A percentile compares a stretch with the other conserved stretches of the same genome.
phyloP scores from a whole-genome alignment of 2,329 filamentous ascomycete species.

The Dryadomyces quercus-mongolicae region DNA sequence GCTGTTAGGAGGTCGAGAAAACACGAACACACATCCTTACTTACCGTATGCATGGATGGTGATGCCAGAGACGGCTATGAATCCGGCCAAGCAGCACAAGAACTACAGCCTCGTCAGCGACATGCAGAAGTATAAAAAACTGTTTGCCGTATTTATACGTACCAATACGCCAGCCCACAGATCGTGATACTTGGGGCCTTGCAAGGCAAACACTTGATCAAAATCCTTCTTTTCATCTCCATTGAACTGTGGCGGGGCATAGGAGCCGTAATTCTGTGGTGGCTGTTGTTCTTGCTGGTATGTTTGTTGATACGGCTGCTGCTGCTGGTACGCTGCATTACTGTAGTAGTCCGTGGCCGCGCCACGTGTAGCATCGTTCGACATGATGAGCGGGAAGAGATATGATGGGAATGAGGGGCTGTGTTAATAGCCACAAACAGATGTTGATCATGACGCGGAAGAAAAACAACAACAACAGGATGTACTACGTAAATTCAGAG shows the following conservation, averaged over 20 bases:
- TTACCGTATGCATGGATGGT: slow-evolving; percentile 12
- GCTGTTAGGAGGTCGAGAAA: not conserved
- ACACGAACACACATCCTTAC: not conserved
- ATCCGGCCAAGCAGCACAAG: slow-evolving; percentile 15
- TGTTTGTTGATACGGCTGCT: not conserved
- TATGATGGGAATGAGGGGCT: not conserved
- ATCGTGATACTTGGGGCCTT: slow-evolving; percentile 81
- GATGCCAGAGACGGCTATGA: slow-evolving; percentile 9
- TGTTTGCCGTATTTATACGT: slow-evolving; percentile 14
- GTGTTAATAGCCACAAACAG: not conserved
- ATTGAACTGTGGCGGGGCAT: slow-evolving; percentile 13
- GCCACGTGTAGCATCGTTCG: not conserved
- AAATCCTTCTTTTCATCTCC: slow-evolving; percentile 45
- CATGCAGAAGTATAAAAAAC: not conserved
- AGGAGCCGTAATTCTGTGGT: not conserved
- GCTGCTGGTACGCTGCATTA: not conserved
- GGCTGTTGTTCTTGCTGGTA: not conserved
- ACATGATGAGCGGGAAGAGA: not conserved
- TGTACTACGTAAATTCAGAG: too few relatives aligned
- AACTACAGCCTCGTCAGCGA: slow-evolving; percentile 8
- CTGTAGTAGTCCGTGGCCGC: slow-evolving; percentile 3
- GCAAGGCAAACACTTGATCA: slow-evolving; percentile 70
- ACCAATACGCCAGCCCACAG: slow-evolving; percentile 77
- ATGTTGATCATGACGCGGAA: not conserved
- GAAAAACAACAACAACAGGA: not conserved